Conservation (phyloP, 1,139 yeast genomes). For the Lizanozyma gosingica region DNA sequence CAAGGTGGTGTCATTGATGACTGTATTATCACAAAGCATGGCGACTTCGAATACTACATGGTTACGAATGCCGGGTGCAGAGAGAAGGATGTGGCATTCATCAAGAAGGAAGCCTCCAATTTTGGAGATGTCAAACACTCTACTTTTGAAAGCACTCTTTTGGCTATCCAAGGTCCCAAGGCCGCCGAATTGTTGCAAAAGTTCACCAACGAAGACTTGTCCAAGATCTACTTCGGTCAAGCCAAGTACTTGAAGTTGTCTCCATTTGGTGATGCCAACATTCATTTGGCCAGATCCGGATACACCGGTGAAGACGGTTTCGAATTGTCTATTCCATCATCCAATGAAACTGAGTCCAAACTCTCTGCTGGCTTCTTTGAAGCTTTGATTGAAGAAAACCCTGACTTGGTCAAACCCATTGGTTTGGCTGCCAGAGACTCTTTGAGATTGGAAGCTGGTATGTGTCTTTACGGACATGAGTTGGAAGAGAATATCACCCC, state of each 20-base stretch:
- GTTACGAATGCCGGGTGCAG: conserved; percentile 98
- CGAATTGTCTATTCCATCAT: conserved; percentile 71
- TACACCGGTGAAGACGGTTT: conserved; percentile 99
- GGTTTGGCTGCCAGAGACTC: conserved; percentile 98
- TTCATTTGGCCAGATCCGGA: conserved; percentile 88
- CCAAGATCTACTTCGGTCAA: conserved; percentile 65
- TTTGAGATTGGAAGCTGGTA: conserved; percentile 90
- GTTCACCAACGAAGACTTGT: conserved; percentile 51
- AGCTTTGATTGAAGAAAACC: conserved; percentile 46
- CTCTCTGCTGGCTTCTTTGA: conserved; percentile 54
- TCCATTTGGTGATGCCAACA: conserved; percentile 28
- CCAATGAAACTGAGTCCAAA: conserved; percentile 30
- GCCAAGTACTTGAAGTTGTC: conserved; percentile 47
- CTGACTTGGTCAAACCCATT: conserved; percentile 64
- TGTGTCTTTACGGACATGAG: conserved; percentile 96
- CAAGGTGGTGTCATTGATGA: conserved; percentile 88
- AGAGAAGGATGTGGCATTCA: conserved; percentile 63
- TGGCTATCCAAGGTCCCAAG: conserved; percentile 90
- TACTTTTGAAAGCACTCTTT: conserved; percentile 63
- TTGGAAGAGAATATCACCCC: conserved; percentile 77
- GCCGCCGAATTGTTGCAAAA: conserved; percentile 60
- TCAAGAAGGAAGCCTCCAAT: conserved; percentile 40
- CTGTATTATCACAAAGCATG: conserved; percentile 81
- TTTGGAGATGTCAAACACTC: conserved; percentile 46
- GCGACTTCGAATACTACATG: conserved; percentile 67